These are phyloP conservation scores for Fusarium foetens DNA, from an alignment of 2,329 filamentous ascomycete species.

Conservation along the genomic window DNA sequence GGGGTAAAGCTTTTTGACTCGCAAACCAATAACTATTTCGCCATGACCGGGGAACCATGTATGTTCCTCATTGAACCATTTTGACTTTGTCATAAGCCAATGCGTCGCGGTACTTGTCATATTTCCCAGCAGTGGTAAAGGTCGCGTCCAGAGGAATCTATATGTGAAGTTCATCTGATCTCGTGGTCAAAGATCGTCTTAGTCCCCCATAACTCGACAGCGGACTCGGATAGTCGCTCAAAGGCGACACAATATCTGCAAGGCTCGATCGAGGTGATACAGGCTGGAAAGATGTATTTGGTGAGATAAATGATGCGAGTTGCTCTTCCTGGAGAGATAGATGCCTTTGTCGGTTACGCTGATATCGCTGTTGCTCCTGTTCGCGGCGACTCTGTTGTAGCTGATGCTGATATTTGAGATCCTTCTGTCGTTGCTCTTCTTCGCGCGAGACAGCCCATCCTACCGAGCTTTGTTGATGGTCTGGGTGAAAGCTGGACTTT, in stretches of 20 bases:
- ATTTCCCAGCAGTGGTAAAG: neutral
- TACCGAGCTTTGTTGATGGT: slow-evolving; percentile 23
- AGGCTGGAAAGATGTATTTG: slow-evolving; percentile 21
- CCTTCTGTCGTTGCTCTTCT: slow-evolving; percentile 5
- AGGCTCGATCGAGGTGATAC: slow-evolving; percentile 33
- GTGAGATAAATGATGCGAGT: slow-evolving; percentile 15
- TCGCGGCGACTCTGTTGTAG: slow-evolving; percentile 15
- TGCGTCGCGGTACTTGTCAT: neutral
- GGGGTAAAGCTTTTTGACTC: neutral
- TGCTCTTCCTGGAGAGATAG: slow-evolving; percentile 26
- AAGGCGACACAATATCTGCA: slow-evolving; percentile 40
- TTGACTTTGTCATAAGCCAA: neutral
- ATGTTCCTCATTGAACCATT: neutral
- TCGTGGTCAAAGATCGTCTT: slow-evolving; percentile 41
- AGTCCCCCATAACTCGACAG: slow-evolving; percentile 35
- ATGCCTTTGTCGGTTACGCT: slow-evolving; percentile 14
- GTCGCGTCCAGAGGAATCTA: neutral
- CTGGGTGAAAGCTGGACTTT: slow-evolving; percentile 16
- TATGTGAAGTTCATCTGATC: slow-evolving; percentile 41
- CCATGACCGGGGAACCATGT: neutral
- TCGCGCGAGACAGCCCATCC: slow-evolving; percentile 34
- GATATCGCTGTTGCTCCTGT: neutral
- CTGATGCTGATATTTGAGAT: slow-evolving; percentile 9
- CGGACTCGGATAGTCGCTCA: slow-evolving; percentile 42
- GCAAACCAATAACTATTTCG: neutral